These are phyloP conservation scores for Diplotaxis tenuifolia DNA, from an alignment of 345 rosid genomes.

Conservation along the genomic window DNA sequence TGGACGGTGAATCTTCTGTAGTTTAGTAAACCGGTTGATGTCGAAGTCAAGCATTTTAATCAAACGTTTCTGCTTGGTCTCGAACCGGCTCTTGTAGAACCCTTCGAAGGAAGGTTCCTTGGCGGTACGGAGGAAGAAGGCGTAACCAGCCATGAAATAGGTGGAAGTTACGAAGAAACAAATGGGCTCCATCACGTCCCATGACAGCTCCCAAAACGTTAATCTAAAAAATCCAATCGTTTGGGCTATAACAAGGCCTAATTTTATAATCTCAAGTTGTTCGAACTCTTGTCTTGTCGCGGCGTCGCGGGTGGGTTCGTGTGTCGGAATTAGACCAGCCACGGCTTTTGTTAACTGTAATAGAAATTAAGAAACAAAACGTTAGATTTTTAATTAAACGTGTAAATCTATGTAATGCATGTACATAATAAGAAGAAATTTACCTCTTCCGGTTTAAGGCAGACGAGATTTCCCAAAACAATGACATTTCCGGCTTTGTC, in stretches of 20 bases:
- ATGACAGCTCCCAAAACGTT: slow-evolving; percentile 95
- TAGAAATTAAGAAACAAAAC: not conserved
- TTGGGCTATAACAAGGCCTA: slow-evolving; percentile 65
- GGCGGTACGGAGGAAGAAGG: slow-evolving; percentile 82
- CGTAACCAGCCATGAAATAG: slow-evolving; percentile 71
- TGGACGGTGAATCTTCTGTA: slow-evolving; percentile 42
- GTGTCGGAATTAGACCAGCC: slow-evolving; percentile 59
- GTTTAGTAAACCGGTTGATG: slow-evolving; percentile 49
- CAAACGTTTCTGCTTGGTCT: slow-evolving; percentile 58
- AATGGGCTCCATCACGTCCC: slow-evolving; percentile 99
- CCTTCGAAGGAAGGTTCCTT: slow-evolving; percentile 93
- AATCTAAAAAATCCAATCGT: slow-evolving; percentile 82
- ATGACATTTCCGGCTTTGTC: slow-evolving; percentile 79
- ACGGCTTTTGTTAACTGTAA: slow-evolving; percentile 68
- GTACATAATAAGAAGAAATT: not conserved
- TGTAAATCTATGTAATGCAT: not conserved
- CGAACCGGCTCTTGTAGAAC: slow-evolving; percentile 68
- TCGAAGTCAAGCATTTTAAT: slow-evolving; percentile 53
- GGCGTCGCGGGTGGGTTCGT: slow-evolving; percentile 38
- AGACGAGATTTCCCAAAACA: slow-evolving; percentile 64
- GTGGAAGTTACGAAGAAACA: slow-evolving; percentile 83
- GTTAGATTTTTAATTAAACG: not conserved
- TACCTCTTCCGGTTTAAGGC: slow-evolving; percentile 82
- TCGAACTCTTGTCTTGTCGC: slow-evolving; percentile 59
- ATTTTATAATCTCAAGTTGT: slow-evolving; percentile 54